Conservation (phyloP, 345 rosid species). For the Cochlearia excelsa region DNA sequence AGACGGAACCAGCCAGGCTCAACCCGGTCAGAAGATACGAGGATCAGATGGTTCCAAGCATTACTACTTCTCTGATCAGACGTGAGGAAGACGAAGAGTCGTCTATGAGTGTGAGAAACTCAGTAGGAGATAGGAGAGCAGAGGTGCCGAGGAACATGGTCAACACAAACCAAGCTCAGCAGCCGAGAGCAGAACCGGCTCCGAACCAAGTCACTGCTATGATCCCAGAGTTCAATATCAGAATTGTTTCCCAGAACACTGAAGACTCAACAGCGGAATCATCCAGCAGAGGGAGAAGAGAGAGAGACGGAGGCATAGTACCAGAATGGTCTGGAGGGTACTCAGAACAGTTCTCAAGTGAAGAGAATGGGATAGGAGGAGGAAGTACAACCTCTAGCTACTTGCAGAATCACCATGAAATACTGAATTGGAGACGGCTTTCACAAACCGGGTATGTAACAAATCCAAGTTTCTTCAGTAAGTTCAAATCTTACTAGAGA, state of each 20-base stretch:
- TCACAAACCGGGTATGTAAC: conserved; percentile 80
- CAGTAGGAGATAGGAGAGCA: conserved; percentile 62
- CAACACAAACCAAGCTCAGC: conserved; percentile 51
- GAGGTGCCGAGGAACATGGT: conserved; percentile 75
- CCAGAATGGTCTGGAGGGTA: conserved; percentile 93
- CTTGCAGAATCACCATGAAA: conserved; percentile 85
- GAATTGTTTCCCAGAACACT: conserved; percentile 44
- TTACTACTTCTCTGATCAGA: conserved; percentile 71
- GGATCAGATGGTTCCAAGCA: conserved; percentile 99
- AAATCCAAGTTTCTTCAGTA: conserved; percentile 10
- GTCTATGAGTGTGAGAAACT: conserved; percentile 51
- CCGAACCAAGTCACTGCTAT: conserved; percentile 43
- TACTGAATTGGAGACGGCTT: conserved; percentile 77
- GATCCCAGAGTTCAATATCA: conserved; percentile 44
- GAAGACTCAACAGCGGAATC: conserved; percentile 96
- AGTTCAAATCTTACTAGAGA: background rate
- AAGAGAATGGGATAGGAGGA: conserved; percentile 76
- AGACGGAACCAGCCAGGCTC: conserved; percentile 64
- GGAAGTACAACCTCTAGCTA: conserved; percentile 59
- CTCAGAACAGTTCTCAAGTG: conserved; percentile 73
- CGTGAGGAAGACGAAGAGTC: conserved; percentile 73
- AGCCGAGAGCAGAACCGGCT: conserved; percentile 42
- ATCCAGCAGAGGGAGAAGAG: conserved; percentile 71
- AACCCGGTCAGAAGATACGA: conserved; percentile 59
- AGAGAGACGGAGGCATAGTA: conserved; percentile 86